These are phyloP conservation scores for Urostyla sp. DNA, from an alignment of 73 alveolate genomes.

Conservation along the genomic window DNA sequence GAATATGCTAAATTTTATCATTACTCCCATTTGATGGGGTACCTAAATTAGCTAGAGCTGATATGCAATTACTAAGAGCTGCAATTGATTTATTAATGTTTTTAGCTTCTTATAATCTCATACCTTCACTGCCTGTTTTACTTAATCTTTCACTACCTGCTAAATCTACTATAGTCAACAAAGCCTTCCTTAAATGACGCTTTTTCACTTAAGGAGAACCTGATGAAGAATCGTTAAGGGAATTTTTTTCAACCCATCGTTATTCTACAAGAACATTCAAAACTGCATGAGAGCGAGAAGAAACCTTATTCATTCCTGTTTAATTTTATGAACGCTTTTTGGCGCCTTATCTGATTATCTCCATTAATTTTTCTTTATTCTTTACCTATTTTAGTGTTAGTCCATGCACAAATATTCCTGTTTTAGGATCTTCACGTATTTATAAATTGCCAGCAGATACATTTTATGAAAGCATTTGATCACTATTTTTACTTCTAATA, in stretches of 20 bases:
- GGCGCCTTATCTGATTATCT: conserved; percentile 79
- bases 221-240: conserved; percentile 26
- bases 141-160: conserved; percentile 98
- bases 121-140: conserved; percentile 96
- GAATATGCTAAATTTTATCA: too few species aligned
- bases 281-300: conserved; percentile 94
- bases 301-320: conserved; percentile 91
- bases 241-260: conserved; percentile 82
- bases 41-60: conserved; percentile 89
- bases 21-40: conserved; percentile 71
- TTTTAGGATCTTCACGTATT: conserved; percentile 90
- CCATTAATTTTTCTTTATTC: conserved; percentile 71
- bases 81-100: conserved; percentile 96
- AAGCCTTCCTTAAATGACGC: conserved; percentile 80
- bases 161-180: conserved; percentile 92
- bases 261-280: conserved; percentile 87
- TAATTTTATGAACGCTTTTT: conserved; percentile 77
- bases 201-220: conserved; percentile 68
- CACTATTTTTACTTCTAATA: conserved; percentile 65
- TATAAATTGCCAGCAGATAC: conserved; percentile 33
- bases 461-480: neutral
- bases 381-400: conserved; percentile 74
- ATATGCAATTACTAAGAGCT: conserved; percentile 97
- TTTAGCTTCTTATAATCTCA: conserved; percentile 97
- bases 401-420: conserved; percentile 87